Percentiles rank a stretch among this genome's conserved stretches.
phyloP scores from a whole-genome alignment of 2,329 filamentous ascomycete genomes.

The Blastomyces parvus region DNA sequence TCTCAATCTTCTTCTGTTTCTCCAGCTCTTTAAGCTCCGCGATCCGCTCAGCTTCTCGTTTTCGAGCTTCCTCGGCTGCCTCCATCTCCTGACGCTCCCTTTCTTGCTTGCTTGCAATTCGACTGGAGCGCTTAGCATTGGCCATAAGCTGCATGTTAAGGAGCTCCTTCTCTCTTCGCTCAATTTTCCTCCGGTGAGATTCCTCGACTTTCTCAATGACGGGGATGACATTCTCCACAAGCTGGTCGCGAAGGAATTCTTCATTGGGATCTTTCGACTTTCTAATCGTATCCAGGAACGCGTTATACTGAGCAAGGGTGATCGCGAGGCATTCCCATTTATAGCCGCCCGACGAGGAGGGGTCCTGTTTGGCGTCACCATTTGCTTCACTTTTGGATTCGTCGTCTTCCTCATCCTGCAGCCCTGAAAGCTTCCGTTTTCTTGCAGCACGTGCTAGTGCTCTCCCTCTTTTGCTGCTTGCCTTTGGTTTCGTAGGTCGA shows the following conservation, averaged over 20 bases:
- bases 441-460: conserved; percentile 59
- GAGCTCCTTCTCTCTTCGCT: conserved; percentile 69
- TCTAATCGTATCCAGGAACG: conserved; percentile 60
- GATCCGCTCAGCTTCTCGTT: conserved; percentile 53
- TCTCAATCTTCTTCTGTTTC: conserved; percentile 54
- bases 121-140: conserved; percentile 86
- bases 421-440: conserved; percentile 48
- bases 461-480: conserved; percentile 56
- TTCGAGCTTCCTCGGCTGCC: conserved; percentile 59
- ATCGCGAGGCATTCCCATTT: conserved; percentile 89
- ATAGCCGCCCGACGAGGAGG: conserved; percentile 59
- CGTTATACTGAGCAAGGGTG: conserved; percentile 64
- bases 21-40: conserved; percentile 52
- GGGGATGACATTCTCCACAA: conserved; percentile 71
- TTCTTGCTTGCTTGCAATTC: conserved; percentile 73
- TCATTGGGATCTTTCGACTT: conserved; percentile 78
- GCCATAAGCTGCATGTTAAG: conserved; percentile 76
- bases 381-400: conserved; percentile 31
- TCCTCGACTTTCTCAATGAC: conserved; percentile 69
- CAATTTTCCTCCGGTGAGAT: conserved; percentile 58
- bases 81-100: conserved; percentile 66
- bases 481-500: conserved; percentile 49
- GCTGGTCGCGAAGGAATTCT: conserved; percentile 60
- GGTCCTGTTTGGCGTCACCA: conserved; percentile 40
- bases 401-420: conserved; percentile 37